Evolutionary conservation across 1,284 basidiomycete species (phyloP).

Genomic region (Cystobasidiaceae sp.): DNA sequence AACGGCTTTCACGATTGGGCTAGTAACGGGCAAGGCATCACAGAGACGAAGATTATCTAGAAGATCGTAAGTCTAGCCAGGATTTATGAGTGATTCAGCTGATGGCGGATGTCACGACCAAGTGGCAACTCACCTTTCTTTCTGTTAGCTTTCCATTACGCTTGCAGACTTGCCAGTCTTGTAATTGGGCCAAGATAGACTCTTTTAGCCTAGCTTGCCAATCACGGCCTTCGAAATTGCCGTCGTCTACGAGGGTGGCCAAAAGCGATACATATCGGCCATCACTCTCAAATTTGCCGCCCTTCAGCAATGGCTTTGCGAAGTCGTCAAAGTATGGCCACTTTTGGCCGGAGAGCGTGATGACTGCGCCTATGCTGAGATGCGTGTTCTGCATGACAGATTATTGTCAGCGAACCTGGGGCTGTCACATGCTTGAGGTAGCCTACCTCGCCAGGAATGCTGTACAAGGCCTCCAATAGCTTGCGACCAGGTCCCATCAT

Average conservation of each 20-base stretch:
- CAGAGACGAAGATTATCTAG: constrained; percentile 34
- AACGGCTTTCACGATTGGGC: background rate
- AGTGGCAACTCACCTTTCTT: constrained; percentile 27
- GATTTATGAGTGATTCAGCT: background rate
- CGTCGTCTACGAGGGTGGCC: background rate
- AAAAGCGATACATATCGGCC: background rate
- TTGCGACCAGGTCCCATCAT: constrained; percentile 13
- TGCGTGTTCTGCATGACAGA: background rate
- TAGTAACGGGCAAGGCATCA: too few relatives aligned
- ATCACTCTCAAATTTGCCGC: background rate
- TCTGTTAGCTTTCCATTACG: constrained; percentile 15
- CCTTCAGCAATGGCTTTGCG: constrained; percentile 1
- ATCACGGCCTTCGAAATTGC: background rate
- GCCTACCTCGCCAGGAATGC: background rate
- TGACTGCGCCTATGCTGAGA: background rate
- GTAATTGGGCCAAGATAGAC: background rate
- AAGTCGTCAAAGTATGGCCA: constrained; percentile 27
- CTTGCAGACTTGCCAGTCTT: constrained; percentile 25
- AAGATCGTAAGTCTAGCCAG: constrained; percentile 33
- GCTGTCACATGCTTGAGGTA: too few relatives aligned
- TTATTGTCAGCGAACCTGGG: background rate
- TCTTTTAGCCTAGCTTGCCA: background rate
- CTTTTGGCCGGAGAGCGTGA: constrained; percentile 5
- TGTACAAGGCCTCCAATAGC: constrained; percentile 9
- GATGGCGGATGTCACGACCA: background rate